Evolutionary conservation across 1,139 yeast genomes (phyloP).

Genomic region (Casaregolazyma lundiana): DNA sequence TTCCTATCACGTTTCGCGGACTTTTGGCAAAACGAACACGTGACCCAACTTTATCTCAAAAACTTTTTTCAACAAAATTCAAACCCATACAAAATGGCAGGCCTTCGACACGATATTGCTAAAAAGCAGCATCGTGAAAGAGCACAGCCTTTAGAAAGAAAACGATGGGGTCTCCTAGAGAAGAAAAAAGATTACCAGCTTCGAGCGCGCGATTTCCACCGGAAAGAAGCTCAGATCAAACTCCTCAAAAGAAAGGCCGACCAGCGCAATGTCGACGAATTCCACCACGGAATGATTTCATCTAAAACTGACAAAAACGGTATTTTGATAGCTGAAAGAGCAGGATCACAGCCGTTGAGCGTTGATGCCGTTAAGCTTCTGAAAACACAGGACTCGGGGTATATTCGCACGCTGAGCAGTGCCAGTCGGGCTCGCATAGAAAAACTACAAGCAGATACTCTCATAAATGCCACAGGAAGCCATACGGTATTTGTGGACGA

Average conservation of each 20-base stretch:
- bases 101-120: constrained; percentile 64
- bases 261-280: constrained; percentile 89
- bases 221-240: constrained; percentile 80
- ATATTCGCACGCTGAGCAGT: constrained; percentile 69
- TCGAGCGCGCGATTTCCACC: constrained; percentile 84
- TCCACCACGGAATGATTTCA: constrained; percentile 85
- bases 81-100: constrained; percentile 2
- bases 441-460: constrained; percentile 51
- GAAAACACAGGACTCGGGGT: constrained; percentile 86
- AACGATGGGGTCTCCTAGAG: constrained; percentile 77
- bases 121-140: constrained; percentile 95
- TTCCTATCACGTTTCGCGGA: too few relatives aligned
- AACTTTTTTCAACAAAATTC: neutral
- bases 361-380: constrained; percentile 74
- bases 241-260: constrained; percentile 67
- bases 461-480: constrained; percentile 47
- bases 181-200: constrained; percentile 91
- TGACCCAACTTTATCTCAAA: too few relatives aligned
- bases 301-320: constrained; percentile 66
- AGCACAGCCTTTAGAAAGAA: constrained; percentile 72
- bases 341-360: constrained; percentile 52
- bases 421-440: constrained; percentile 64
- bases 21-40: too few relatives aligned
- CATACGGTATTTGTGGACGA: constrained; percentile 85
- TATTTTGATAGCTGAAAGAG: constrained; percentile 56